These are phyloP conservation scores for Nyctanthes arbortristis DNA, from an alignment of 257 asterid species.

Conservation along the genomic window DNA sequence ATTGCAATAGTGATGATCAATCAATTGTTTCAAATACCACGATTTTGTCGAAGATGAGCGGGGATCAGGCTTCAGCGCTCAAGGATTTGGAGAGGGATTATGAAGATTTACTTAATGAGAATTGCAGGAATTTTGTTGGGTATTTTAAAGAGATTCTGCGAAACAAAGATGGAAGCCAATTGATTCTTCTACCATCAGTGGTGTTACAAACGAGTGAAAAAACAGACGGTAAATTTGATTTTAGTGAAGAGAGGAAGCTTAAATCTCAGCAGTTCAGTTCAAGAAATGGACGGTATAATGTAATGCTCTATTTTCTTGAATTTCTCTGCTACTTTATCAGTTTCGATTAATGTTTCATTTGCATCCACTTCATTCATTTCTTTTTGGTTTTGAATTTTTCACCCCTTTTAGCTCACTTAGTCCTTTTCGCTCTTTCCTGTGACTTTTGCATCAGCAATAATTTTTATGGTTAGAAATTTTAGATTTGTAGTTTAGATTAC, in stretches of 20 bases:
- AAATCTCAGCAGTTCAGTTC: conserved; percentile 35
- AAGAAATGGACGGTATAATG: conserved; percentile 76
- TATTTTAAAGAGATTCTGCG: too few species aligned
- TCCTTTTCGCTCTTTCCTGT: too few species aligned
- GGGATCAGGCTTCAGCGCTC: conserved; percentile 22
- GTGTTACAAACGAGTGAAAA: neutral
- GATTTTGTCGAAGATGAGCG: too few species aligned
- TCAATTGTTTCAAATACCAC: conserved; percentile 4
- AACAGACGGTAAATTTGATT: conserved; percentile 8
- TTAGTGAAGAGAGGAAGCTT: conserved; percentile 30
- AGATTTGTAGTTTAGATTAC: neutral
- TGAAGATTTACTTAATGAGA: conserved; percentile 5
- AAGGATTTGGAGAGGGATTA: conserved; percentile 21
- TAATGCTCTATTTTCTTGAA: conserved; percentile 42
- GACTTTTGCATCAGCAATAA: neutral
- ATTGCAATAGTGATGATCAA: conserved; percentile 36
- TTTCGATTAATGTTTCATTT: too few species aligned
- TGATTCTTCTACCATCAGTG: too few species aligned
- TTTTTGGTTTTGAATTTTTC: too few species aligned
- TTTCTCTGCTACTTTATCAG: neutral
- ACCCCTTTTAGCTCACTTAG: too few species aligned
- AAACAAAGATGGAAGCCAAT: too few species aligned
- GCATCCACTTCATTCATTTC: neutral
- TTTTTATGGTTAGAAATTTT: neutral
- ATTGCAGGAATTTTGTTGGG: conserved; percentile 43